Percentiles rank a stretch among this genome's conserved stretches.
These are phyloP conservation scores for Poronia punctata DNA, from an alignment of 495 filamentous ascomycete genomes.

Conservation along the genomic window DNA sequence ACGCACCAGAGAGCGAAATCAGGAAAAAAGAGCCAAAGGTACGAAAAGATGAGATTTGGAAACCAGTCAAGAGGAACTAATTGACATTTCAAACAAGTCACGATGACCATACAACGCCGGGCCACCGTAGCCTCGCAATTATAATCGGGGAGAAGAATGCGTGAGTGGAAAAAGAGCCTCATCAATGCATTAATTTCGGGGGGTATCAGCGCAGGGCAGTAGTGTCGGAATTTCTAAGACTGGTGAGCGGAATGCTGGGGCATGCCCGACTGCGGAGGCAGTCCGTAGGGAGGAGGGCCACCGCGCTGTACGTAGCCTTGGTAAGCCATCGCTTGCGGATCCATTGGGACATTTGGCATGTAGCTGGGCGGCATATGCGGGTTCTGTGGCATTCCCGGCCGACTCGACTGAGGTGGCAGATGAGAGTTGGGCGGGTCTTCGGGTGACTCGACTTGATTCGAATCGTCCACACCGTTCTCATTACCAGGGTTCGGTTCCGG, in stretches of 20 bases:
- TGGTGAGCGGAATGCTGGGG: slow-evolving; percentile 48
- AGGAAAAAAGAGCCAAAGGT: slow-evolving; percentile 10
- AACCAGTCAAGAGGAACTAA: slow-evolving; percentile 17
- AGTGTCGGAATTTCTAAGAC: slow-evolving; percentile 24
- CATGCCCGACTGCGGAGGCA: slow-evolving; percentile 48
- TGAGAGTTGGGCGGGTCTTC: slow-evolving; percentile 55
- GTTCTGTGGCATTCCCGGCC: slow-evolving; percentile 44
- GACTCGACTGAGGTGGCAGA: slow-evolving; percentile 48
- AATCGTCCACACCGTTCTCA: slow-evolving; percentile 84
- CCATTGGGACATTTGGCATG: slow-evolving; percentile 47
- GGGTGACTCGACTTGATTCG: slow-evolving; percentile 54
- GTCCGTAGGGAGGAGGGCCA: slow-evolving; percentile 35
- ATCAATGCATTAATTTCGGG: slow-evolving; percentile 45
- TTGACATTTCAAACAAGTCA: slow-evolving; percentile 21
- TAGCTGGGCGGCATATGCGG: slow-evolving; percentile 45
- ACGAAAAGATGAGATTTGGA: slow-evolving; percentile 21
- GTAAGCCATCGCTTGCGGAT: slow-evolving; percentile 54
- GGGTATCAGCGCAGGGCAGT: slow-evolving; percentile 39
- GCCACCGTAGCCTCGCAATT: slow-evolving; percentile 28
- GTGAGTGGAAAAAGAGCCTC: slow-evolving; percentile 34
- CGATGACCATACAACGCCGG: slow-evolving; percentile 29
- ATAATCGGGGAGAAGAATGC: slow-evolving; percentile 24
- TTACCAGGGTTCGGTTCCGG: slow-evolving; percentile 82
- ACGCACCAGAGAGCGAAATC: slow-evolving; percentile 8
- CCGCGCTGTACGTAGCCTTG: slow-evolving; percentile 51